phyloP scores from a whole-genome alignment of 495 filamentous ascomycete species.

The Penicillium bialowiezense region DNA sequence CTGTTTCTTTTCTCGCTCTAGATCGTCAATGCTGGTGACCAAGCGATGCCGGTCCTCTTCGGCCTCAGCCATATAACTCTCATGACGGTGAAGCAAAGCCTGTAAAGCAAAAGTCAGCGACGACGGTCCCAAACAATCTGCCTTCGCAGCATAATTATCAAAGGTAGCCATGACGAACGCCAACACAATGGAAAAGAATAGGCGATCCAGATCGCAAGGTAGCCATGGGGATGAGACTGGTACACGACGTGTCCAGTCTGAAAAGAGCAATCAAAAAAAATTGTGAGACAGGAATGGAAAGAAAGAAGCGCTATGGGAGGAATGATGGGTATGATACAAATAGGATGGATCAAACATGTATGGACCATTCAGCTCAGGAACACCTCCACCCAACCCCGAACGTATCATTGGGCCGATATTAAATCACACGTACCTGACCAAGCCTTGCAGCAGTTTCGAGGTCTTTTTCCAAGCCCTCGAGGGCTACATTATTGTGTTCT shows the following conservation, averaged over 20 bases:
- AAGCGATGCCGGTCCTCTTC: conserved; percentile 75
- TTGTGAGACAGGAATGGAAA: conserved; percentile 3
- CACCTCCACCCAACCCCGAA: background rate
- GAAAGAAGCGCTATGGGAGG: background rate
- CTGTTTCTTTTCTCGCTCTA: conserved; percentile 74
- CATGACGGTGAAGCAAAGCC: conserved; percentile 88
- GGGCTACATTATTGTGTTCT: conserved; percentile 70
- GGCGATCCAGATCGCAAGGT: conserved; percentile 17
- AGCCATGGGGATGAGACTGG: conserved; percentile 11
- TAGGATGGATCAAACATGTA: conserved; percentile 26
- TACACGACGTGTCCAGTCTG: background rate
- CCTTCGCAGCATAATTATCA: conserved; percentile 17
- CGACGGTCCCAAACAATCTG: conserved; percentile 25
- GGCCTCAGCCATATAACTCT: conserved; percentile 86
- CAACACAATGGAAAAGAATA: conserved; percentile 30
- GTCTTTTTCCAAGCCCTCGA: conserved; percentile 81
- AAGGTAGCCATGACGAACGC: conserved; percentile 39
- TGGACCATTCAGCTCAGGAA: conserved; percentile 13
- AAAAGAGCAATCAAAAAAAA: conserved; percentile 2
- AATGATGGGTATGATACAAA: conserved; percentile 25
- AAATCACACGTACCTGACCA: conserved; percentile 68
- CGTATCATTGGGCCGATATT: conserved; percentile 3
- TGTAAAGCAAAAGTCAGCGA: conserved; percentile 74
- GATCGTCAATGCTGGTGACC: conserved; percentile 62
- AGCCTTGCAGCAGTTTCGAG: conserved; percentile 79